These are phyloP conservation scores for Teunomyces atbi DNA, from an alignment of 805 yeast species.

Conservation along the genomic window DNA sequence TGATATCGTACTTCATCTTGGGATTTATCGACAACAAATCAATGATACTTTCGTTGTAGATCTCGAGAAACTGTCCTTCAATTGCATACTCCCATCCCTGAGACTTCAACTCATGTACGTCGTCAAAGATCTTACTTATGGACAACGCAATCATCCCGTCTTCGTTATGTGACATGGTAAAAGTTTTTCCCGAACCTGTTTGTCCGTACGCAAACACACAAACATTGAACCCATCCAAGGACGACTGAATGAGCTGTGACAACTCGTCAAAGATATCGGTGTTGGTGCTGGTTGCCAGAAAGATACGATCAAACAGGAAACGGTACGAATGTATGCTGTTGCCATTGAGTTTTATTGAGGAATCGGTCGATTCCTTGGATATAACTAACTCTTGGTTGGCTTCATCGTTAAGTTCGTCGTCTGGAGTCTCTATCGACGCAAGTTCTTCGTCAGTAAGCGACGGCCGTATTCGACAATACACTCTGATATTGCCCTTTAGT, in stretches of 20 bases:
- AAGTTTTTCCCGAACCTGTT: slow-evolving; percentile 90
- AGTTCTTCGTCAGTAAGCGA: slow-evolving; percentile 18
- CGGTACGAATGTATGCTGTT: slow-evolving; percentile 22
- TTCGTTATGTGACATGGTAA: slow-evolving; percentile 70
- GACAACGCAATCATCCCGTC: slow-evolving; percentile 86
- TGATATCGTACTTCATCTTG: slow-evolving; percentile 57
- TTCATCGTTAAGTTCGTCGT: slow-evolving; percentile 29
- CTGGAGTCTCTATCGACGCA: slow-evolving; percentile 17
- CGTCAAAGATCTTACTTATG: slow-evolving; percentile 63
- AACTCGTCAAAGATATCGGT: slow-evolving; percentile 75
- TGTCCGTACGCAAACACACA: slow-evolving; percentile 97
- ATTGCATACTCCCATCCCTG: slow-evolving; percentile 64
- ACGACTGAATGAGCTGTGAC: slow-evolving; percentile 72
- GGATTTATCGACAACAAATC: slow-evolving; percentile 53
- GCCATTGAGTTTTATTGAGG: slow-evolving; percentile 3
- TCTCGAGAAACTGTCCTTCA: slow-evolving; percentile 79
- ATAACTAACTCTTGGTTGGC: slow-evolving; percentile 35
- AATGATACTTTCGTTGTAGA: slow-evolving; percentile 77
- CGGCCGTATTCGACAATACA: slow-evolving; percentile 84
- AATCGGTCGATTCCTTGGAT: slow-evolving; percentile 14
- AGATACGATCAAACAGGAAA: slow-evolving; percentile 79
- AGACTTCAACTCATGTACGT: slow-evolving; percentile 45
- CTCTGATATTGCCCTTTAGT: slow-evolving; percentile 87
- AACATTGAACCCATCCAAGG: slow-evolving; percentile 85
- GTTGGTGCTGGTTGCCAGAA: slow-evolving; percentile 54